Conservation (phyloP, 2,329 filamentous ascomycete species). For the Aspergillus pseudoglaucus region DNA sequence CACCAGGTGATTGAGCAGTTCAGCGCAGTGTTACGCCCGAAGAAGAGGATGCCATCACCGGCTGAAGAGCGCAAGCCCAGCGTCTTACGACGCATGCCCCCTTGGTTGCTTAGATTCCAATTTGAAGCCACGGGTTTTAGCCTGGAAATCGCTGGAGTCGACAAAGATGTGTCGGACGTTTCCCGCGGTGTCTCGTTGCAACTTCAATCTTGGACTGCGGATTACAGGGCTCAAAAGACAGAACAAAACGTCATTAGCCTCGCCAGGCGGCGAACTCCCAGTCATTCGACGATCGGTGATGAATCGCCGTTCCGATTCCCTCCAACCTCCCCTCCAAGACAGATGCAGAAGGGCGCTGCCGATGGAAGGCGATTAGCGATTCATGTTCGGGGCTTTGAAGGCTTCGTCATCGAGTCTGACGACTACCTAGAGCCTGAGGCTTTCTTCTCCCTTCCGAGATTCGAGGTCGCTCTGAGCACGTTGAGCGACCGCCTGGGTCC, state of each 20-base stretch:
- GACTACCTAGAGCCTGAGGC: constrained; percentile 80
- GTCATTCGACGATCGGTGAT: constrained; percentile 59
- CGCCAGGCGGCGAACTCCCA: constrained; percentile 67
- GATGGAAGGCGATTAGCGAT: constrained; percentile 79
- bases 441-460: constrained; percentile 77
- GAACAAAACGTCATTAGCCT: constrained; percentile 45
- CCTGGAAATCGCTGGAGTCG: constrained; percentile 82
- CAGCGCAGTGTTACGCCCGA: constrained; percentile 59
- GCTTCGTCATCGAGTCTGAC: constrained; percentile 79
- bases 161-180: constrained; percentile 73
- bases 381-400: constrained; percentile 77
- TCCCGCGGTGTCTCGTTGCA: constrained; percentile 79
- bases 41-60: constrained; percentile 48
- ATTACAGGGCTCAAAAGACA: constrained; percentile 77
- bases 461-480: constrained; percentile 81
- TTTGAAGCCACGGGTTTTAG: constrained; percentile 85
- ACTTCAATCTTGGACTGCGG: constrained; percentile 77
- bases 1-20: constrained; percentile 86
- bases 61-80: constrained; percentile 53
- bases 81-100: constrained; percentile 69
- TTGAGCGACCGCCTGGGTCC: constrained; percentile 80
- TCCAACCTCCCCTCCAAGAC: constrained; percentile 43
- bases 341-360: constrained; percentile 40
- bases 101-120: constrained; percentile 77
- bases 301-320: constrained; percentile 53